A percentile compares a stretch with the other conserved stretches of the same genome.
These are phyloP conservation scores for Rachicladosporium sp. DNA, from an alignment of 2,329 filamentous ascomycete species.

Conservation along the genomic window DNA sequence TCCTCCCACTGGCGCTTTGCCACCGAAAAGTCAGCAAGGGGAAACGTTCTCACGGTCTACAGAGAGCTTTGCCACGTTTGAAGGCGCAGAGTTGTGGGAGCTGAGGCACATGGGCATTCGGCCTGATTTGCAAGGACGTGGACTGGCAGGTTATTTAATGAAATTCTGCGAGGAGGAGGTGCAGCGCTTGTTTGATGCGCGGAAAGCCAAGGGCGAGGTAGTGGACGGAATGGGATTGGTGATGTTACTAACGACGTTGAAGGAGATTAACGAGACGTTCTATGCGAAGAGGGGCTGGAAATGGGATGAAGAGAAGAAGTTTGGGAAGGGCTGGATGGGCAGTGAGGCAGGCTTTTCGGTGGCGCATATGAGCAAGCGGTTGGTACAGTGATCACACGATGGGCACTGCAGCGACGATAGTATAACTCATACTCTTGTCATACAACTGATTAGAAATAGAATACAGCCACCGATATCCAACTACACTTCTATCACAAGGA, in stretches of 20 bases:
- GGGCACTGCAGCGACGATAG: no score
- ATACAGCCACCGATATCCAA: no score
- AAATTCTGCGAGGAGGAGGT: conserved; percentile 8
- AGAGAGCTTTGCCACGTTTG: no score
- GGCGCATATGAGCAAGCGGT: conserved; percentile 6
- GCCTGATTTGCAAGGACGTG: conserved; percentile 3
- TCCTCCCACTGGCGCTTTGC: no score
- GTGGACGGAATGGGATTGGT: not conserved
- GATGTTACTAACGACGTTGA: conserved; percentile 10
- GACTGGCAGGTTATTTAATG: conserved; percentile 10
- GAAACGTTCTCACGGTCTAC: no score
- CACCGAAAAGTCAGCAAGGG: no score
- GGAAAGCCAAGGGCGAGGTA: not conserved
- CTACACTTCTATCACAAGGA: no score
- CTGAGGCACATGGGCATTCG: conserved; percentile 8
- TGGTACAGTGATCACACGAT: no score
- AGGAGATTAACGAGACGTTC: conserved; percentile 8
- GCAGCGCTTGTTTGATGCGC: not conserved
- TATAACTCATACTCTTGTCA: no score
- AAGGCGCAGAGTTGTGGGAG: conserved; percentile 7
- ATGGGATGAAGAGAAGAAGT: conserved; percentile 7
- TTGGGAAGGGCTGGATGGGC: conserved; percentile 6
- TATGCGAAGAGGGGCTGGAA: conserved; percentile 6
- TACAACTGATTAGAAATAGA: no score
- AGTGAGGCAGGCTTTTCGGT: conserved; percentile 9